A percentile compares a stretch with the other conserved stretches of the same genome.
Conservation (phyloP, 768 basidiomycete species). For the Lentinula boryana region DNA sequence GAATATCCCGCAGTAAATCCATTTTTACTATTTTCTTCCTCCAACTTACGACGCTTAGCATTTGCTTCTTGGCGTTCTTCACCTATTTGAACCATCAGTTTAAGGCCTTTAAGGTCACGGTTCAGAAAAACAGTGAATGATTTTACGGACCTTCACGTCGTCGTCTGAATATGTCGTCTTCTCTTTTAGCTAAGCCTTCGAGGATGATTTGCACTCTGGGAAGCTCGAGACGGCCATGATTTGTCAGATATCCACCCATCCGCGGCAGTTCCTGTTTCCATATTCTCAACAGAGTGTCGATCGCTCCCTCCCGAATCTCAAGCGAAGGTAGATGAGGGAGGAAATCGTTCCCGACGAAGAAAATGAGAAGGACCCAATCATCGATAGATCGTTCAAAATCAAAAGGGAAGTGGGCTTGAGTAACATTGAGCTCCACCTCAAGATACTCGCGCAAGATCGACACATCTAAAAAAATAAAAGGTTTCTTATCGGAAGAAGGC, state of each 20-base stretch:
- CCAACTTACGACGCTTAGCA: slow-evolving; percentile 79
- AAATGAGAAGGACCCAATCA: slow-evolving; percentile 99
- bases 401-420: slow-evolving; percentile 77
- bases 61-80: slow-evolving; percentile 93
- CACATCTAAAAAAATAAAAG: slow-evolving; percentile 99
- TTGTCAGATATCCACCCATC: slow-evolving; percentile 97
- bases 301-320: slow-evolving; percentile 98
- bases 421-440: slow-evolving; percentile 87
- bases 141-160: slow-evolving; percentile 80
- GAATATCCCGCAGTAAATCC: slow-evolving; percentile 41
- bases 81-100: slow-evolving; percentile 38
- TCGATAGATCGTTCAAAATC: slow-evolving; percentile 95
- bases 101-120: not conserved
- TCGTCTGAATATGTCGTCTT: slow-evolving; percentile 92
- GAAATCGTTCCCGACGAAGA: slow-evolving; percentile 99
- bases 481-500: slow-evolving; percentile 75
- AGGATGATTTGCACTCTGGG: slow-evolving; percentile 88
- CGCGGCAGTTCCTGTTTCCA: slow-evolving; percentile 91
- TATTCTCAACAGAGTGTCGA: slow-evolving; percentile 92
- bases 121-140: not conserved
- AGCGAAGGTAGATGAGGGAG: slow-evolving; percentile 95
- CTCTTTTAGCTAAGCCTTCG: slow-evolving; percentile 88
- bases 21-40: slow-evolving; percentile 35
- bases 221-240: slow-evolving; percentile 86
- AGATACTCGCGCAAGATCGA: slow-evolving; percentile 94